These are phyloP conservation scores for Syzygium jambos DNA, from an alignment of 345 rosid species.

Conservation along the genomic window DNA sequence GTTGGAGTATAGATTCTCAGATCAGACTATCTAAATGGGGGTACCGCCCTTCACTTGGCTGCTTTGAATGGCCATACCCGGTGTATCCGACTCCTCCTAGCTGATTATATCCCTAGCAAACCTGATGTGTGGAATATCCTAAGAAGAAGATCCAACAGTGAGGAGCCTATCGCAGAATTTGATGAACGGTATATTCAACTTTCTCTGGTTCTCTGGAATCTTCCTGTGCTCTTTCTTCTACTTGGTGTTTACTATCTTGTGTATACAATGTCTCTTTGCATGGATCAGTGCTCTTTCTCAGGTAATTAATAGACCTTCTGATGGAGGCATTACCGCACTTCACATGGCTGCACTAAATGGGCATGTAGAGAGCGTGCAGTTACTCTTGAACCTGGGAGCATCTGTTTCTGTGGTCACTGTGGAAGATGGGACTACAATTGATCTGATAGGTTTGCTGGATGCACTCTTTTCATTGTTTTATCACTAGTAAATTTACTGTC, in stretches of 20 bases:
- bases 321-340: slow-evolving; percentile 92
- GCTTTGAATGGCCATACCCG: slow-evolving; percentile 86
- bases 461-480: neutral
- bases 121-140: slow-evolving; percentile 43
- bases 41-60: slow-evolving; percentile 91
- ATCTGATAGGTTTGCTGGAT: slow-evolving; percentile 61
- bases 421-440: slow-evolving; percentile 92
- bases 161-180: slow-evolving; percentile 37
- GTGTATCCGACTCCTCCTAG: slow-evolving; percentile 84
- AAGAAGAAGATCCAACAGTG: slow-evolving; percentile 19
- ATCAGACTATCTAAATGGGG: slow-evolving; percentile 90
- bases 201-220: neutral
- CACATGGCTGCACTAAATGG: slow-evolving; percentile 95
- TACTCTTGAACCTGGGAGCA: slow-evolving; percentile 90
- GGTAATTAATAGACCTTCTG: slow-evolving; percentile 75
- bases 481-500: neutral
- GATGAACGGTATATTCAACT: slow-evolving; percentile 36
- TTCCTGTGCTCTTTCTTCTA: neutral
- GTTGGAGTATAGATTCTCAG: slow-evolving; percentile 58
- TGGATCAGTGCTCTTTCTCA: slow-evolving; percentile 47
- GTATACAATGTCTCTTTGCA: neutral
- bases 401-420: slow-evolving; percentile 62
- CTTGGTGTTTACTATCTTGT: neutral
- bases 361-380: slow-evolving; percentile 67
- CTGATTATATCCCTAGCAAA: slow-evolving; percentile 74